Evolutionary conservation across 106 monocot genomes (phyloP).

Genomic region (Dioscorea zingiberensis): DNA sequence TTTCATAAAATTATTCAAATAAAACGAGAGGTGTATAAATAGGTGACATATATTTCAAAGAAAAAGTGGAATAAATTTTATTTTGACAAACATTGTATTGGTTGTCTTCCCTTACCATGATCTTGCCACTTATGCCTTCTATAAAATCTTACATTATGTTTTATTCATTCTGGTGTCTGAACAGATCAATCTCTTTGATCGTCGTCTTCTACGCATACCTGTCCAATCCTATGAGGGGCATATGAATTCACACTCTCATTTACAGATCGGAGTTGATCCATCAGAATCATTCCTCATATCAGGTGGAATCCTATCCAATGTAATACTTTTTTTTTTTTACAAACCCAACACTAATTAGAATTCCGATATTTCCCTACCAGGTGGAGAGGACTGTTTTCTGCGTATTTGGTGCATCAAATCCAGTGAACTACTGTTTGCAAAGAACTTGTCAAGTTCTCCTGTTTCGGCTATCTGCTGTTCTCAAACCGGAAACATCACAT

Average conservation of each 20-base stretch:
- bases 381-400: conserved; percentile 62
- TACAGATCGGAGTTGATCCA: conserved; percentile 69
- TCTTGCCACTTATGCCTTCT: too few relatives aligned
- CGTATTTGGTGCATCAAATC: conserved; percentile 90
- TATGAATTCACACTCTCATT: conserved; percentile 58
- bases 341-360: too few relatives aligned
- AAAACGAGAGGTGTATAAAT: too few relatives aligned
- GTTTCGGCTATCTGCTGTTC: conserved; percentile 52
- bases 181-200: conserved; percentile 88
- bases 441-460: conserved; percentile 41
- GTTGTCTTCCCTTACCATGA: too few relatives aligned
- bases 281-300: conserved; percentile 64
- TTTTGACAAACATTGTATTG: too few relatives aligned
- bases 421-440: conserved; percentile 52
- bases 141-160: too few relatives aligned
- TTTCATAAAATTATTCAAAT: too few relatives aligned
- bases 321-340: background rate
- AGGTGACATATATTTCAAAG: too few relatives aligned
- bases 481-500: conserved; percentile 12
- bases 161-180: background rate
- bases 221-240: conserved; percentile 88
- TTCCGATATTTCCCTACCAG: conserved; percentile 16
- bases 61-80: too few relatives aligned
- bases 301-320: conserved; percentile 27
- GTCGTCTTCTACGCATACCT: conserved; percentile 52